Base-by-base conservation (phyloP, 176 grass and related monocot species). In the Bromus sterilis region DNA sequence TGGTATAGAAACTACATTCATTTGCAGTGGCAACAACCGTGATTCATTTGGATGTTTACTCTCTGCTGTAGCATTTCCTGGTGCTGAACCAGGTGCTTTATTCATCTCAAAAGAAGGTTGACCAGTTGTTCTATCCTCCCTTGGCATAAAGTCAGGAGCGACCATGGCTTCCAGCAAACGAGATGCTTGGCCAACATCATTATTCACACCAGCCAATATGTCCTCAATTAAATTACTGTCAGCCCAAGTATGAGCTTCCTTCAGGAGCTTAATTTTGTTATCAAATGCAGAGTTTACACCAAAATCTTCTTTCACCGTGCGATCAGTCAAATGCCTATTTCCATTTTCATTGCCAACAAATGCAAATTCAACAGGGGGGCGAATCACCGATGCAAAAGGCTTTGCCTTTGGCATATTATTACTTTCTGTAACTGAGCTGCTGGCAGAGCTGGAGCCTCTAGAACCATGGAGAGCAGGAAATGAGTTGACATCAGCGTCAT, bases 161-260 rank as follows among this genome's bases (percentile, higher is more conserved):
- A 87, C 64, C 95, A 95, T 98, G 76, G 75, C 80, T 84, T 91
- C 84, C 48, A 95, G 70, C 82, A 95, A 74, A 35, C 55, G 49
- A 78, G 90, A 93, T 69, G 95, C 92, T 83, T 86, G 77, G 58
- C 67, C 62, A 14, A 93, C 67, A 88, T 95, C 95, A 88, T 84
- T 80, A 91, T 91, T 86, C 46, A 95, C 92, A 36, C 76, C 90
- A 64, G 86, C 69, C 37, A 98, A 83, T 72, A 98, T 36, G 73
- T 95, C 95, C 66, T 98, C 49, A 63, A 93, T 93, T 78, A 98
- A 87, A 80, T 78, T 86, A 71, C 57, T 70, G 44, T 95, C 86
- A 21, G 90, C 95, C 90, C 95, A 98, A 85, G 76, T 71, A 46
- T 91, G 83, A 43, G 87, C 79, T 86, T 89, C 82, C 40, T 81